phyloP scores from a whole-genome alignment of 2,329 filamentous ascomycete species.

The Coniella lustricola region DNA sequence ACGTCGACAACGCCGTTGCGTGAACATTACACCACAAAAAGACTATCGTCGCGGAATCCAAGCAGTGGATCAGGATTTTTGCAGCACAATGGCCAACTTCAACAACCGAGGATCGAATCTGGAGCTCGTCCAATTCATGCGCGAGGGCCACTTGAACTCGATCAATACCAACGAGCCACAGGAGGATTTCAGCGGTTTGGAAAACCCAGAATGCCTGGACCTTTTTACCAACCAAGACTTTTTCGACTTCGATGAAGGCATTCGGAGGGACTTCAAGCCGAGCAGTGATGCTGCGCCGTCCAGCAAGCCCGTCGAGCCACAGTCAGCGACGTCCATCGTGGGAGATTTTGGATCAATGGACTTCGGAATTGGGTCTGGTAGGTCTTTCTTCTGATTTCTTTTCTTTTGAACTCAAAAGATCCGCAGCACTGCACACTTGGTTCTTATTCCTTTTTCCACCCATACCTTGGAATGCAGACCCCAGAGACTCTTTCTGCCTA shows the following conservation, averaged over 20 bases:
- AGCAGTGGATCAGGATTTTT: background rate
- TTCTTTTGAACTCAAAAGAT: background rate
- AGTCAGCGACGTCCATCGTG: slow-evolving; percentile 34
- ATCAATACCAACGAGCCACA: slow-evolving; percentile 54
- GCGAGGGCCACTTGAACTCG: slow-evolving; percentile 64
- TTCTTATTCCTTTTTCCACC: background rate
- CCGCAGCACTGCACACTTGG: background rate
- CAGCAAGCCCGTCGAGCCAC: slow-evolving; percentile 28
- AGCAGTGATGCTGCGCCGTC: slow-evolving; percentile 30
- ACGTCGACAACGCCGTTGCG: background rate
- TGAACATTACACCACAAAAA: too few relatives aligned
- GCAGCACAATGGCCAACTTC: slow-evolving; percentile 58
- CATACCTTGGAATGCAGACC: background rate
- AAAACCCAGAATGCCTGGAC: slow-evolving; percentile 56
- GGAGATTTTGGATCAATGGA: slow-evolving; percentile 41
- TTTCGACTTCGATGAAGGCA: slow-evolving; percentile 68
- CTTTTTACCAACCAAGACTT: slow-evolving; percentile 80
- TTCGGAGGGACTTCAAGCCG: slow-evolving; percentile 48
- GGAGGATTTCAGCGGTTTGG: slow-evolving; percentile 52
- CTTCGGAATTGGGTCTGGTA: slow-evolving; percentile 27
- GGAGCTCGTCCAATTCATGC: slow-evolving; percentile 84
- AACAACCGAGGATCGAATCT: slow-evolving; percentile 78
- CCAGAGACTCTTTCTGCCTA: background rate
- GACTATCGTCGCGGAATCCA: too few relatives aligned
- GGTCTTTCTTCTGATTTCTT: slow-evolving; percentile 7